Percentiles rank a stretch among this genome's conserved stretches.
These are phyloP conservation scores for Lineolata rhizophorae DNA, from an alignment of 495 filamentous ascomycete genomes.

Conservation along the genomic window DNA sequence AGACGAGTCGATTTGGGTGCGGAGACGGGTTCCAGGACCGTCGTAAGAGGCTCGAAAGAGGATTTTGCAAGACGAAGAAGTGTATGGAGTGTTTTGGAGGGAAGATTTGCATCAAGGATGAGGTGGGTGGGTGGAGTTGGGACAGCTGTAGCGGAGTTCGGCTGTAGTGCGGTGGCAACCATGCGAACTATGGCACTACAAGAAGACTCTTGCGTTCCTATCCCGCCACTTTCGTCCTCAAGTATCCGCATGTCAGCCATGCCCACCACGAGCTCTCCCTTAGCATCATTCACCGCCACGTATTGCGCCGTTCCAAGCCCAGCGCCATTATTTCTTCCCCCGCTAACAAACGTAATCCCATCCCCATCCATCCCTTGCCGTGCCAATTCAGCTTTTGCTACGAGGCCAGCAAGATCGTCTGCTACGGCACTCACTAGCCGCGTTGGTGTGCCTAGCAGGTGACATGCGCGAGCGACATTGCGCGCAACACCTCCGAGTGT, in stretches of 20 bases:
- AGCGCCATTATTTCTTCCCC: constrained; percentile 14
- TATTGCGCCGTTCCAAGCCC: constrained; percentile 63
- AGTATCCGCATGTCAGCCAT: constrained; percentile 93
- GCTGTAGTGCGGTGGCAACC: too few relatives aligned
- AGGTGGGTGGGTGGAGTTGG: constrained; percentile 32
- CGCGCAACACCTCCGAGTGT: constrained; percentile 85
- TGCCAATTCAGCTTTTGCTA: constrained; percentile 38
- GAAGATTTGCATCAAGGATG: constrained; percentile 65
- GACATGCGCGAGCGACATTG: constrained; percentile 69
- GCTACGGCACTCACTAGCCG: constrained; percentile 57
- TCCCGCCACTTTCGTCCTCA: constrained; percentile 23
- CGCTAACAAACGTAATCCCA: constrained; percentile 32
- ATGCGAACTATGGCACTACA: too few relatives aligned
- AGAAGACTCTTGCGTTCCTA: too few relatives aligned
- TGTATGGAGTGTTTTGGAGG: too few relatives aligned
- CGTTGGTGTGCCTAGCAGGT: constrained; percentile 32
- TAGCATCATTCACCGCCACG: constrained; percentile 63
- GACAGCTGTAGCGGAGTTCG: constrained; percentile 23
- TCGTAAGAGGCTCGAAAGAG: too few relatives aligned
- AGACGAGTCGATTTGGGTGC: constrained; percentile 49
- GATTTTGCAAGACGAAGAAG: too few relatives aligned
- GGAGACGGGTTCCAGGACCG: constrained; percentile 90
- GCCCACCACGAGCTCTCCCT: constrained; percentile 61
- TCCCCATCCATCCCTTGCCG: constrained; percentile 37
- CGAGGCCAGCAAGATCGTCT: constrained; percentile 54